Conservation (phyloP, 2,329 filamentous ascomycete genomes). For the Sclerotinia borealis region DNA sequence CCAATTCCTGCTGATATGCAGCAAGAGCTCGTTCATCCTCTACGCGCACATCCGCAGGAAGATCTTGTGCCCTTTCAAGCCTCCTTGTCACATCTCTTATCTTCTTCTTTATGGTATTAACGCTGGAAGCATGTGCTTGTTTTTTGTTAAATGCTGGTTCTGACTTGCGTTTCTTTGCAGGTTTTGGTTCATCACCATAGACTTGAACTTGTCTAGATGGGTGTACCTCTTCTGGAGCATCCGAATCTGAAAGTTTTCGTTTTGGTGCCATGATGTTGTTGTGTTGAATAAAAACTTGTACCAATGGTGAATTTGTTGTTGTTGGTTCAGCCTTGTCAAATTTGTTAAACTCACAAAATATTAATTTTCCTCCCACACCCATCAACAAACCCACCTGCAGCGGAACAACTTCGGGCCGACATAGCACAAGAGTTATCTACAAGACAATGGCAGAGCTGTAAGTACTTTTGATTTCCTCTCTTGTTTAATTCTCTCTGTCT, state of each 20-base stretch:
- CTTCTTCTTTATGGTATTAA: conserved; percentile 64
- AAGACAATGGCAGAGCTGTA: not conserved
- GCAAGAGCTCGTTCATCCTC: conserved; percentile 68
- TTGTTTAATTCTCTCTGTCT: not conserved
- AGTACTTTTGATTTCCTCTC: not conserved
- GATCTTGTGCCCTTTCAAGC: conserved; percentile 52
- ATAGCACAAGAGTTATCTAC: not conserved
- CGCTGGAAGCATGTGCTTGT: conserved; percentile 31
- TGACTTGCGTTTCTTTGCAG: conserved; percentile 28
- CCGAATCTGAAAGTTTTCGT: conserved; percentile 24
- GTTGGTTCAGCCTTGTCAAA: conserved; percentile 11
- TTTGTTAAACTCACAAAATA: not conserved
- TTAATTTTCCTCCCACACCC: conserved; percentile 6
- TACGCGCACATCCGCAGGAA: conserved; percentile 61
- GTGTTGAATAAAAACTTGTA: not conserved
- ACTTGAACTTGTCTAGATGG: conserved; percentile 31
- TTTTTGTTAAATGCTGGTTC: conserved; percentile 27
- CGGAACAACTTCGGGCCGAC: not conserved
- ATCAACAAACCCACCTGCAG: not conserved
- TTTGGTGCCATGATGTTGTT: conserved; percentile 29
- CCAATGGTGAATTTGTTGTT: conserved; percentile 1
- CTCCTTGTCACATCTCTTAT: conserved; percentile 63
- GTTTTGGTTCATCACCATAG: conserved; percentile 27
- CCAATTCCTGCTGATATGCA: conserved; percentile 59
- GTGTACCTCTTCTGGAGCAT: conserved; percentile 27